phyloP scores from a whole-genome alignment of 2,329 filamentous ascomycete genomes.

The Aspergillus fructus region DNA sequence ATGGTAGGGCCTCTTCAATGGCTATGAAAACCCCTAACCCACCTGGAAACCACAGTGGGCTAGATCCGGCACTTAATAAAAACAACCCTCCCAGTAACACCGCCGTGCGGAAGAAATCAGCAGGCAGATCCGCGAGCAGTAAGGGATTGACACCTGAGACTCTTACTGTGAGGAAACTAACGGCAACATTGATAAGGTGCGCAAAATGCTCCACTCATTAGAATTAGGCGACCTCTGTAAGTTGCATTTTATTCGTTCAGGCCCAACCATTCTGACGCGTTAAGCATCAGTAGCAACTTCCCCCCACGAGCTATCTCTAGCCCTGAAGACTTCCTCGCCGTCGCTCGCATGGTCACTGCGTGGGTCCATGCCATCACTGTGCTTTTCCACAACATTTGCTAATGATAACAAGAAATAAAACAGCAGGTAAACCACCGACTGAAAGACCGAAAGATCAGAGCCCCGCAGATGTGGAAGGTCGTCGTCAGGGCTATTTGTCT shows the following conservation, averaged over 20 bases:
- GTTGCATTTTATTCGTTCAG: conserved; percentile 4
- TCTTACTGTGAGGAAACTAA: conserved; percentile 2
- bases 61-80: conserved; percentile 23
- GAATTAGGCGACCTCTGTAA: conserved; percentile 21
- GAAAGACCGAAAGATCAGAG: neutral
- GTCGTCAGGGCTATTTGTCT: neutral
- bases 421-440: neutral
- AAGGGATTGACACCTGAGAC: conserved; percentile 3
- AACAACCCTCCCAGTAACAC: conserved; percentile 3
- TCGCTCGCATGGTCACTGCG: conserved; percentile 12
- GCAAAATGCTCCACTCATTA: conserved; percentile 9
- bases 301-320: conserved; percentile 11
- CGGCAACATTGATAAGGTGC: neutral
- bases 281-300: conserved; percentile 10
- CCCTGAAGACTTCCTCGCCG: conserved; percentile 19
- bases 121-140: neutral
- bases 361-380: neutral
- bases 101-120: neutral
- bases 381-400: neutral
- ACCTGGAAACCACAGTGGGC: neutral
- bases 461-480: neutral
- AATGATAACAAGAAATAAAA: conserved; percentile 3
- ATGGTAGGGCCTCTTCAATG: conserved; percentile 8
- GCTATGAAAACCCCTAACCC: neutral
- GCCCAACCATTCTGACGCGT: neutral